Base-by-base conservation (phyloP, 495 filamentous ascomycete species). In the Melanomma pulvis-pyrius region DNA sequence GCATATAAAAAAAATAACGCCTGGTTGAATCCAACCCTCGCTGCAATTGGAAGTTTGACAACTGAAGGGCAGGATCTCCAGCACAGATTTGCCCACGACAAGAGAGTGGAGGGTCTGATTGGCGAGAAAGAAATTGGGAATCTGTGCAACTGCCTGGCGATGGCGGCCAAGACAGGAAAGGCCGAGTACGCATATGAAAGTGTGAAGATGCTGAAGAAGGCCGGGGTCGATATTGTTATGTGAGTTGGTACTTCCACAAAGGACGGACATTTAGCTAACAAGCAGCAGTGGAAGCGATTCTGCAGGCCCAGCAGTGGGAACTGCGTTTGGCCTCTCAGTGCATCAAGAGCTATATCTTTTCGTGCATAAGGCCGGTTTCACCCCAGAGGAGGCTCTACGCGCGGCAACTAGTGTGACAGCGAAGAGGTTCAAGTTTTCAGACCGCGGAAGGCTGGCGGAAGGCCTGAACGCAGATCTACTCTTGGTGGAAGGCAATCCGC, bases 1-100 rank as follows among this genome's bases (percentile, higher is more conserved):
- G 72, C 74, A 17, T 78, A 77, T 46, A 75, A 77, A 60, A 68
- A 67, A 63, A 73, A 74, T 59, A 71, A 69, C 32, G 75, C 76
- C 1, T 75, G 73, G 60, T 51, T 70, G 9, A 77, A 77, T 58
- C 76, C 76, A 21, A 77, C 74, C 3, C 60, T 78, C 12, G 66
- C 67, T 0, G 60, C 71, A 0, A 66, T 76, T 39, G 76, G 66
- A 7, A 74, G 68, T 24, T 61, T 71, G 48, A 78, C 75, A 19
- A 72, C 53, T 0, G 75, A 77, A 55, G 75, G 76, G 17, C 29
- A 74, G 47, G 52, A 63, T 26, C 17, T 76, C 19, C 71, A 74
- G 50, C 59, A 76, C 53, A 67, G 64, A 36, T 76, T 72, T 39
- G 75, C 76, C 19, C 66, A 76, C 57, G 76, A 78, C 64, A 32